These are phyloP conservation scores for Nicotiana tabacum DNA, from an alignment of 257 asterid genomes.

Conservation along the genomic window DNA sequence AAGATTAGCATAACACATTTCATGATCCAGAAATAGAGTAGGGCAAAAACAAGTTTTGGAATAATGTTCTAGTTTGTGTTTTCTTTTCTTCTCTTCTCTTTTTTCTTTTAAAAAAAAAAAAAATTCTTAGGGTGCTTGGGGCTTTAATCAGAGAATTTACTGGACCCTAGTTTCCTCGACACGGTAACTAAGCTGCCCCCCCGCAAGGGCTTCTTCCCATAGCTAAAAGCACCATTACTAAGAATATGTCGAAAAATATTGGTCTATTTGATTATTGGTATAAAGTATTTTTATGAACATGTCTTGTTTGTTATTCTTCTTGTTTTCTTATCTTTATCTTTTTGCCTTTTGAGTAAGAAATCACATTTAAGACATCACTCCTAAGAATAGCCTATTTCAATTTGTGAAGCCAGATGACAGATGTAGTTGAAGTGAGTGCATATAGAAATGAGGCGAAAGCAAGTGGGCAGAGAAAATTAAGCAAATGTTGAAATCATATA, in stretches of 20 bases:
- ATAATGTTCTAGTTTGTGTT: background rate
- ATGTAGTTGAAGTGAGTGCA: background rate
- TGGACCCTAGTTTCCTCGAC: background rate
- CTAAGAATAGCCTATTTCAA: background rate
- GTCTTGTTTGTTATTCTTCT: background rate
- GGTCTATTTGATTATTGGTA: background rate
- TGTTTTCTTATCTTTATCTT: background rate
- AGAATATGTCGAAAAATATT: background rate
- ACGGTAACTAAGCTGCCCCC: background rate
- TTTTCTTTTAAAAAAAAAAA: too few species aligned
- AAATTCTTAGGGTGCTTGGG: background rate
- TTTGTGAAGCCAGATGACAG: background rate
- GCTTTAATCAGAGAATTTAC: background rate
- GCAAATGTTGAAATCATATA: background rate
- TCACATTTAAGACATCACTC: background rate
- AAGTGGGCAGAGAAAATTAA: background rate
- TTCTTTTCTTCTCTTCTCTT: background rate
- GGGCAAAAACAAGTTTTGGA: background rate
- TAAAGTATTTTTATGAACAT: background rate
- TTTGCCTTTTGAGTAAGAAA: background rate
- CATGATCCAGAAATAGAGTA: background rate
- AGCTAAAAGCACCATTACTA: background rate
- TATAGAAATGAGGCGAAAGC: background rate
- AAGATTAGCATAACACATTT: background rate
- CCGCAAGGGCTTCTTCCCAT: background rate